These are phyloP conservation scores for Plasmodium yoelii DNA, from an alignment of 169 alveolate genomes.

Conservation along the genomic window DNA sequence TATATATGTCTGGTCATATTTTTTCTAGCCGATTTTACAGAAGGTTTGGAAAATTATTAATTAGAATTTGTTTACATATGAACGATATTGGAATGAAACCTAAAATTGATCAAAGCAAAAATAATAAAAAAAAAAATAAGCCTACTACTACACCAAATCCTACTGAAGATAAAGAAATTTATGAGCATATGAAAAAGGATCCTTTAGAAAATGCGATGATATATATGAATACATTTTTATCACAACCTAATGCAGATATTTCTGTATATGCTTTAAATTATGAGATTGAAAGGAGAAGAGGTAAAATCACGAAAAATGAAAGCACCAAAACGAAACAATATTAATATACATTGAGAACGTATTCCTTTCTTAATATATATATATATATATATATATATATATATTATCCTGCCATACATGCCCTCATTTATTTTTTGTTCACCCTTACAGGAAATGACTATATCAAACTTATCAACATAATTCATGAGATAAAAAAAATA, in stretches of 20 bases:
- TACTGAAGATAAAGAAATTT: constrained; percentile 43
- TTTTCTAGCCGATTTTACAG: constrained; percentile 61
- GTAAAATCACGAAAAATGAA: not conserved
- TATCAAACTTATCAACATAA: constrained; percentile 19
- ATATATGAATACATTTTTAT: constrained; percentile 70
- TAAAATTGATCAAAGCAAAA: constrained; percentile 30
- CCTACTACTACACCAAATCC: not conserved
- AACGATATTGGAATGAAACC: constrained; percentile 21
- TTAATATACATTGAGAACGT: not conserved
- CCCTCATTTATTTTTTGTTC: not conserved
- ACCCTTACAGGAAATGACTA: constrained; percentile 38
- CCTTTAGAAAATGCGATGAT: constrained; percentile 64
- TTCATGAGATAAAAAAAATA: constrained; percentile 34
- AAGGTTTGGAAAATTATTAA: constrained; percentile 53
- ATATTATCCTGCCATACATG: not conserved
- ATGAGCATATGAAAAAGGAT: constrained; percentile 55
- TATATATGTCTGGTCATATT: constrained; percentile 31
- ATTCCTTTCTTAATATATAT: not conserved
- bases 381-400: too few species aligned
- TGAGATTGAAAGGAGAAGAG: constrained; percentile 53
- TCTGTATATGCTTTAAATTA: constrained; percentile 26
- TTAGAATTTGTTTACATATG: constrained; percentile 49
- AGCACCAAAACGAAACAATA: not conserved
- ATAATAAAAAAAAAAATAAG: constrained; percentile 47
- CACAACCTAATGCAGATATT: constrained; percentile 66